A percentile compares a stretch with the other conserved stretches of the same genome.
Conservation (phyloP, 1,284 basidiomycete species). For the Gomphus sp. region DNA sequence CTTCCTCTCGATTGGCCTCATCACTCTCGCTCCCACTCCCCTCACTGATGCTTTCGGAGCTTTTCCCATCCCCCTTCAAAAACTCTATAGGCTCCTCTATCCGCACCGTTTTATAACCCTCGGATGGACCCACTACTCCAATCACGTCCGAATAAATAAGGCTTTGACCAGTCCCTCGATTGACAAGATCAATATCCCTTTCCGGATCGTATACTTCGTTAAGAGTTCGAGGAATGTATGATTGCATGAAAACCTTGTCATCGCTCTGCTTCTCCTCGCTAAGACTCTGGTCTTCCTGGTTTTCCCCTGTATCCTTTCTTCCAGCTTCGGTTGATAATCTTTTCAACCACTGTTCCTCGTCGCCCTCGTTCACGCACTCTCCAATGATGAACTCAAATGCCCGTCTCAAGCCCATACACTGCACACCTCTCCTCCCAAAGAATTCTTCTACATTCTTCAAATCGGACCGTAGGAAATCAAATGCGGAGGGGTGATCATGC, state of each 20-base stretch:
- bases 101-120: conserved; percentile 2
- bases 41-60: conserved; percentile 26
- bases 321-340: conserved; percentile 21
- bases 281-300: conserved; percentile 16
- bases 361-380: conserved; percentile 34
- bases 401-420: conserved; percentile 70
- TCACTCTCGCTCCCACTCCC: conserved; percentile 25
- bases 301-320: conserved; percentile 17
- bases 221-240: conserved; percentile 88
- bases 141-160: conserved; percentile 85
- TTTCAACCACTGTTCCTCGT: conserved; percentile 45
- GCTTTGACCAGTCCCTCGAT: conserved; percentile 55
- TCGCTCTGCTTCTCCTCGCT: conserved; percentile 15
- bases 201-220: conserved; percentile 92
- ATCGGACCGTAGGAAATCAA: conserved; percentile 92
- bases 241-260: conserved; percentile 63
- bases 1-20: conserved; percentile 15
- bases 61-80: conserved; percentile 19
- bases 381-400: conserved; percentile 86
- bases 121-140: conserved; percentile 46
- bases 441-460: conserved; percentile 92
- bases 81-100: conserved; percentile 22
- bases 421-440: conserved; percentile 71
- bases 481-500: conserved; percentile 93
- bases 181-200: conserved; percentile 71